Conservation (phyloP, 345 rosid species). For the Linum tenue region DNA sequence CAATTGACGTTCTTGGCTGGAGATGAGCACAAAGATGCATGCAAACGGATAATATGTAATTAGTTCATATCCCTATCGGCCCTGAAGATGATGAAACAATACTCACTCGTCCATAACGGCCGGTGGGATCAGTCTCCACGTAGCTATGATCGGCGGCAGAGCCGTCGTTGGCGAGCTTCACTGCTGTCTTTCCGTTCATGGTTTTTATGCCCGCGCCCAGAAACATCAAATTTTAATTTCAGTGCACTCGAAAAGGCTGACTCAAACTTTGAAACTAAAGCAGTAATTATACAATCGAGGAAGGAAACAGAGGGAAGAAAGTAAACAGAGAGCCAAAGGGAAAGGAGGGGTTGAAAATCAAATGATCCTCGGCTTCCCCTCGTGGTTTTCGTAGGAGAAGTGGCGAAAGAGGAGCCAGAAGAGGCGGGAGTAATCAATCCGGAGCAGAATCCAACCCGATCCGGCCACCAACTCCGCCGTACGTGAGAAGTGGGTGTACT, state of each 20-base stretch:
- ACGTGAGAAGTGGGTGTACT: neutral
- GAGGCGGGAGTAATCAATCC: slow-evolving; percentile 28
- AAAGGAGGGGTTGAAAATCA: neutral
- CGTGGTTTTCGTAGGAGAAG: slow-evolving; percentile 34
- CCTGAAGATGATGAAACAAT: neutral
- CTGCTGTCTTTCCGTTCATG: neutral
- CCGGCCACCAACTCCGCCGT: neutral
- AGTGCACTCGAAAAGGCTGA: too few species aligned
- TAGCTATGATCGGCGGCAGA: neutral
- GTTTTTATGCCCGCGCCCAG: too few species aligned
- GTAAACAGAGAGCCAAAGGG: neutral
- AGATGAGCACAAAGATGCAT: too few species aligned
- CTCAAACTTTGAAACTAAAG: neutral
- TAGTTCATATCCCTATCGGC: neutral
- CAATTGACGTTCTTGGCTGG: too few species aligned
- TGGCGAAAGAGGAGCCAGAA: slow-evolving; percentile 28
- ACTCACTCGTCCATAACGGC: neutral
- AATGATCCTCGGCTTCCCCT: slow-evolving; percentile 27
- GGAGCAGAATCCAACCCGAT: slow-evolving; percentile 20
- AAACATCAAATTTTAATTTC: too few species aligned
- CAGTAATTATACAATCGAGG: neutral
- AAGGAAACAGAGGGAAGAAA: neutral
- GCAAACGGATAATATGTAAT: too few species aligned
- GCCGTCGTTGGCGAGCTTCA: neutral
- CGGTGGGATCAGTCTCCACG: neutral